Percentiles rank a stretch among this genome's conserved stretches.
These are phyloP conservation scores for Lactarius akahatsu DNA, from an alignment of 768 basidiomycete species.

Conservation along the genomic window DNA sequence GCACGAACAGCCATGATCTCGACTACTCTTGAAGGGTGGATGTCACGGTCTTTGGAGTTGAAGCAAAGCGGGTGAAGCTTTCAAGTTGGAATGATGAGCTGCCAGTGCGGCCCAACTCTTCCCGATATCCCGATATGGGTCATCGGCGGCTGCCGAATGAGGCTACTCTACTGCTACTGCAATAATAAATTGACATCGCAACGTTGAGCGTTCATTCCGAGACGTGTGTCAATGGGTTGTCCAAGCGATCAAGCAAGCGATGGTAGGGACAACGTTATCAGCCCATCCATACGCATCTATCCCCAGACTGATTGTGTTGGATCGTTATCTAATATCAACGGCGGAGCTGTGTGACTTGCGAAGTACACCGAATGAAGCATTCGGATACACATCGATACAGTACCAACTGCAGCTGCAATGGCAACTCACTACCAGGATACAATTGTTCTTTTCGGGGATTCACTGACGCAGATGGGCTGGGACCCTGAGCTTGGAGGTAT, in stretches of 20 bases:
- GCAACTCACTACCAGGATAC: constrained; percentile 57
- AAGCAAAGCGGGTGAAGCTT: neutral
- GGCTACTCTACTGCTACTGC: no score
- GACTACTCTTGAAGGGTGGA: constrained; percentile 2
- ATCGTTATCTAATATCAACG: no score
- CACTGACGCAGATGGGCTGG: constrained; percentile 73
- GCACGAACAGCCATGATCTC: constrained; percentile 57
- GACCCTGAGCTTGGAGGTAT: constrained; percentile 52
- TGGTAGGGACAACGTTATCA: no score
- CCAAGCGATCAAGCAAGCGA: no score
- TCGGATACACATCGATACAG: neutral
- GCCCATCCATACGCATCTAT: no score
- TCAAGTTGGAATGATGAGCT: neutral
- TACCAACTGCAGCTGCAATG: constrained; percentile 40
- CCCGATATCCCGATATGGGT: no score
- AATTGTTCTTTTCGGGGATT: constrained; percentile 80
- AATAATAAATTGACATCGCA: no score
- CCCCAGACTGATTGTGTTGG: no score
- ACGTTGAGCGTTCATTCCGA: no score
- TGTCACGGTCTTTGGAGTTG: neutral
- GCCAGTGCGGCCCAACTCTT: neutral
- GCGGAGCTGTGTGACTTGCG: no score
- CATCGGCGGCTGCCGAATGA: no score
- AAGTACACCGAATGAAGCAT: neutral
- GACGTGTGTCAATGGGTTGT: no score